Evolutionary conservation across 2,329 filamentous ascomycete species (phyloP), one percentile per base, ranked within the genome.

Genomic region (Colletotrichum simmondsii): DNA sequence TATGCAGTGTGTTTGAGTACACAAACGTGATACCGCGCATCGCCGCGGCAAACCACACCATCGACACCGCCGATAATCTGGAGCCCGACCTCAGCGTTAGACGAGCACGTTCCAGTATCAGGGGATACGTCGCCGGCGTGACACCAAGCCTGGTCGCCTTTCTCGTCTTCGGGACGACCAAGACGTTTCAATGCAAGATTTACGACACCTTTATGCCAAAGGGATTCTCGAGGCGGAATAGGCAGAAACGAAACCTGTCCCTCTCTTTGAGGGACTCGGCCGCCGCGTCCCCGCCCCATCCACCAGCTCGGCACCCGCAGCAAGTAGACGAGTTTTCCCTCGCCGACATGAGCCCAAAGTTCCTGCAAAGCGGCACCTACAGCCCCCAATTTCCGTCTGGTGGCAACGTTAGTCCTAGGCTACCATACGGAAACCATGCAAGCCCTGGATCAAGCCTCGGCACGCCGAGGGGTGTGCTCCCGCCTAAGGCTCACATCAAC

Each of bases 21-120:
- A 73, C 71, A 16, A 73, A 71, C 28, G 10, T 65, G 4, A 32
- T 83, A 61, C 81, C 84, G 58, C 70, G 84, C 12, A 77, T 77
- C 42, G 78, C 79, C 7, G 77, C 80, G 58, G 67, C 75, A 1
- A 77, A 72, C 24, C 84, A 81, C 62, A 80, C 77, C 46, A 76
- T 66, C 5, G 79, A 80, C 19, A 75, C 77, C 22, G 72, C 79
- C 3, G 74, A 76, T 1, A 72, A 76, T 0, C 37, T 76, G 3
- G 81, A 42, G 7, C 71, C 84, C 1, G 79, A 87, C 64, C 74
- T 84, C n/a, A 81, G 79, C 53, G 57, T 66, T 5, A 72, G 63
- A 49, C 72, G 77, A 54, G 74, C 74, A 26, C 73, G 42, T 6
- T 49, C 59, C 0, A 76, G 75, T 24, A 71, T 77, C 12, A 26